Conservation (phyloP, 768 basidiomycete genomes). For the Boletus rex-veris region DNA sequence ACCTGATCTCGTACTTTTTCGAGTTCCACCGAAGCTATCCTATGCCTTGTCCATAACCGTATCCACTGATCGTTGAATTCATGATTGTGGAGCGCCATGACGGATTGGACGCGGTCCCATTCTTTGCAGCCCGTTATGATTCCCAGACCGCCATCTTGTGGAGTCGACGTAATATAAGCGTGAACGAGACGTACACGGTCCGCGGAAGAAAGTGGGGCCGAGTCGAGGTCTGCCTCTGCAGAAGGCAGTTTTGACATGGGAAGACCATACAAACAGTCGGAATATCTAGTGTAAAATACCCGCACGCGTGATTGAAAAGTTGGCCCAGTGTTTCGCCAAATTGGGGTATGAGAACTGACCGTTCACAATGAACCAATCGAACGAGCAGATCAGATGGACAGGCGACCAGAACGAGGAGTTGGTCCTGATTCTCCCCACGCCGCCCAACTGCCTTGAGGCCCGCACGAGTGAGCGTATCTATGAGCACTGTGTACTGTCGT, state of each 20-base stretch:
- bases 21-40: slow-evolving; percentile 62
- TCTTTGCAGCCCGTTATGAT: slow-evolving; percentile 66
- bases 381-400: slow-evolving; percentile 62
- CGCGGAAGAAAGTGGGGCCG: slow-evolving; percentile 55
- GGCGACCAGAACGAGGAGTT: slow-evolving; percentile 72
- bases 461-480: slow-evolving; percentile 55
- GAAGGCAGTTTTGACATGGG: slow-evolving; percentile 49
- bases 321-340: background rate
- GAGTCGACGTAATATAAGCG: slow-evolving; percentile 63
- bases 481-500: slow-evolving; percentile 63
- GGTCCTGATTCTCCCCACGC: slow-evolving; percentile 71
- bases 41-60: slow-evolving; percentile 64
- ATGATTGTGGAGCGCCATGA: slow-evolving; percentile 83
- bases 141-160: slow-evolving; percentile 79
- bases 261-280: slow-evolving; percentile 74
- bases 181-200: slow-evolving; percentile 82
- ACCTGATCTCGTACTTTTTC: slow-evolving; percentile 72
- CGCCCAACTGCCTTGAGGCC: slow-evolving; percentile 72
- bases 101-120: slow-evolving; percentile 79
- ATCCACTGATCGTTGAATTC: slow-evolving; percentile 80
- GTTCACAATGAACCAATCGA: slow-evolving; percentile 67
- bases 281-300: slow-evolving; percentile 43
- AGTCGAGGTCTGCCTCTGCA: slow-evolving; percentile 41
- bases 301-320: background rate
- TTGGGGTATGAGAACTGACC: slow-evolving; percentile 44